Percentiles rank a stretch among this genome's conserved stretches.
phyloP scores from a whole-genome alignment of 306 rosid species.

The Malus domestica region ASM211411v1 NC_041801.1:24460001-24460500 shows the following conservation, averaged over 20 bases:
- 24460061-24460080: constrained; percentile 5
- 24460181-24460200: not conserved
- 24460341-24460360: too few species aligned
- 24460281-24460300: not conserved
- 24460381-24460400: too few species aligned
- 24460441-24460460: too few species aligned
- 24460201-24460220: not conserved
- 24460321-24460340: too few species aligned
- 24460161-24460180: not conserved
- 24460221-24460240: not conserved
- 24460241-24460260: not conserved
- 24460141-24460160: not conserved
- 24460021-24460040: not conserved
- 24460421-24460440: too few species aligned
- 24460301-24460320: not conserved
- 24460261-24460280: not conserved
- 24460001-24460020: not conserved
- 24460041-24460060: not conserved
- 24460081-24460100: not conserved
- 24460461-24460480: too few species aligned
- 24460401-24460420: too few species aligned
- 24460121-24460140: not conserved
- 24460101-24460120: not conserved
- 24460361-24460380: too few species aligned
- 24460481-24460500: too few species aligned